These are phyloP conservation scores for Pythium graminicola DNA, from an alignment of 352 stramenopile genomes.

Conservation along the genomic window DNA sequence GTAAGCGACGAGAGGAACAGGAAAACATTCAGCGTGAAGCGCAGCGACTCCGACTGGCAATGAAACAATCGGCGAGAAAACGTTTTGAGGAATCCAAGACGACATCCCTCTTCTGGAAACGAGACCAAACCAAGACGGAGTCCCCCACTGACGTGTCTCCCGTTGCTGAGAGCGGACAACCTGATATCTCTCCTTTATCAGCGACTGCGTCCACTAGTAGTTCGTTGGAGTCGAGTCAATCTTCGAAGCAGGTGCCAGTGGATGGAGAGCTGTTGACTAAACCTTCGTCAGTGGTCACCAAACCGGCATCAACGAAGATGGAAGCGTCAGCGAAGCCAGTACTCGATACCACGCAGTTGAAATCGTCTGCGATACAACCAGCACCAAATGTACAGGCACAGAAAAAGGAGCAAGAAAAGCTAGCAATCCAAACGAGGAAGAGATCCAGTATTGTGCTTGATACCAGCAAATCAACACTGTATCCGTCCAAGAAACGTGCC, in stretches of 20 bases:
- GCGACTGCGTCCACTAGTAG: not conserved
- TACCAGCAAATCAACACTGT: constrained; percentile 13
- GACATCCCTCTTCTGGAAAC: constrained; percentile 59
- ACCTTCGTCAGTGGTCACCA: not conserved
- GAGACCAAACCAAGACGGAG: constrained; percentile 35
- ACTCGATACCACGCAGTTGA: not conserved
- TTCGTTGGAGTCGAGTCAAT: not conserved
- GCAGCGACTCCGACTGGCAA: constrained; percentile 50
- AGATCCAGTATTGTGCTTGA: constrained; percentile 21
- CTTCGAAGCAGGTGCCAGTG: not conserved
- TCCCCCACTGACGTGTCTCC: not conserved
- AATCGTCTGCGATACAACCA: not conserved
- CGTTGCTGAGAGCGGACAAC: not conserved
- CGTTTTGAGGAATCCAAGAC: constrained; percentile 68
- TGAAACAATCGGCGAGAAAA: constrained; percentile 67
- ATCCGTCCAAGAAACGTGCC: constrained; percentile 20
- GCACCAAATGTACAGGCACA: not conserved
- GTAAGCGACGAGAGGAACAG: constrained; percentile 44
- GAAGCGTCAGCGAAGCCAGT: too few species aligned
- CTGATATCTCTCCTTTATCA: not conserved
- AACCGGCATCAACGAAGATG: not conserved
- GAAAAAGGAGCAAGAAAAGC: constrained; percentile 9
- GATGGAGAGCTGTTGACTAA: not conserved
- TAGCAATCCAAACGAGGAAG: constrained; percentile 5
- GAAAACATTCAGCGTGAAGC: constrained; percentile 61